Evolutionary conservation across 164 flowering plant species (phyloP).

Genomic region (Umbilicus rupestris): DNA sequence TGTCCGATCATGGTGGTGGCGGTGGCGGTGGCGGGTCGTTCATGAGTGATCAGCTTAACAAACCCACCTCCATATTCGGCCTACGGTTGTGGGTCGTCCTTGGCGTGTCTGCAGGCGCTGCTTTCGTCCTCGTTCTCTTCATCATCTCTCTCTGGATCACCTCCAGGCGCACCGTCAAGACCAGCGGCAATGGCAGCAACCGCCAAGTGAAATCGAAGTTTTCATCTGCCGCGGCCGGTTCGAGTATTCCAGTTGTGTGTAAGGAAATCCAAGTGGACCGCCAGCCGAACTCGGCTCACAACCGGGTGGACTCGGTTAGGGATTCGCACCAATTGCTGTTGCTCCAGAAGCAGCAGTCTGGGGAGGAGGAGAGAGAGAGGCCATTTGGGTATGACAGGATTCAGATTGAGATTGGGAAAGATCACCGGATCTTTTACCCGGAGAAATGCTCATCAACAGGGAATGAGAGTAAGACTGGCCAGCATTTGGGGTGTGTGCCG

Average conservation of each 20-base stretch:
- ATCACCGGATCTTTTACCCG: constrained; percentile 41
- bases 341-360: constrained; percentile 11
- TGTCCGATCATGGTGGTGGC: constrained; percentile 19
- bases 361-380: constrained; percentile 28
- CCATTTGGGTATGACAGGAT: constrained; percentile 25
- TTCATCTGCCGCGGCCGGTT: not conserved
- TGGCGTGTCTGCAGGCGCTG: constrained; percentile 42
- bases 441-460: constrained; percentile 28
- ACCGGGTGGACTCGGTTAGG: no score
- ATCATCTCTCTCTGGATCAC: constrained; percentile 41
- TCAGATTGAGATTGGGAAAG: constrained; percentile 53
- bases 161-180: constrained; percentile 24
- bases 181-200: no score
- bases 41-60: constrained; percentile 40
- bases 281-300: constrained; percentile 24
- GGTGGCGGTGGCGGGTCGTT: not conserved
- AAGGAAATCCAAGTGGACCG: constrained; percentile 55
- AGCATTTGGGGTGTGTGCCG: constrained; percentile 24
- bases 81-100: constrained; percentile 38
- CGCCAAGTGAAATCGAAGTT: not conserved
- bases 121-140: constrained; percentile 44
- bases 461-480: constrained; percentile 25
- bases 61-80: constrained; percentile 46
- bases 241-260: constrained; percentile 40
- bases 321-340: constrained; percentile 30